These are phyloP conservation scores for Cordyceps fumosorosea DNA, from an alignment of 2,329 filamentous ascomycete species.

Conservation along the genomic window DNA sequence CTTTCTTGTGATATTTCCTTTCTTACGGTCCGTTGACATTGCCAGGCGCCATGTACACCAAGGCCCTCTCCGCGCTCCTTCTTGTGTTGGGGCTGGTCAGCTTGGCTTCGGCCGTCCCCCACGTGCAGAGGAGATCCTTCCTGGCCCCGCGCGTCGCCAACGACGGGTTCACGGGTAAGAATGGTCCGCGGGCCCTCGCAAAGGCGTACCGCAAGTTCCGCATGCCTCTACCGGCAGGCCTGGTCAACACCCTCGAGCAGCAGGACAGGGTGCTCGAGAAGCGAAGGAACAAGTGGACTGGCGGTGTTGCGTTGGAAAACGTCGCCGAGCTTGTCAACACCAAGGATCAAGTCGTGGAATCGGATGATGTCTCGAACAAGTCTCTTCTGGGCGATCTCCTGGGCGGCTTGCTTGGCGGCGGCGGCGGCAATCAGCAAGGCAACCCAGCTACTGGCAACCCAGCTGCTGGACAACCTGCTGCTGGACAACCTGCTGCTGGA, in stretches of 20 bases:
- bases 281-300: constrained; percentile 11
- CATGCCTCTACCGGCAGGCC: constrained; percentile 40
- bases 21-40: neutral
- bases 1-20: neutral
- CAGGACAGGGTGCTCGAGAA: constrained; percentile 14
- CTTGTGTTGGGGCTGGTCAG: constrained; percentile 42
- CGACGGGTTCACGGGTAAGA: constrained; percentile 43
- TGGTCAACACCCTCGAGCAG: constrained; percentile 31
- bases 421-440: neutral
- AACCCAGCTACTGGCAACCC: neutral
- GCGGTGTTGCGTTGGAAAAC: neutral
- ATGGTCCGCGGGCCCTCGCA: constrained; percentile 55
- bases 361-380: neutral
- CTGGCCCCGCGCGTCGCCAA: constrained; percentile 53
- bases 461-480: neutral
- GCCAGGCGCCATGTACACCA: constrained; percentile 9
- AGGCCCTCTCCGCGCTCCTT: constrained; percentile 30
- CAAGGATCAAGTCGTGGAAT: neutral
- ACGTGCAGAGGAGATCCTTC: constrained; percentile 51
- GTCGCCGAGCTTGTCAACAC: neutral
- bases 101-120: constrained; percentile 31
- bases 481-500: no score
- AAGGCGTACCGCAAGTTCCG: constrained; percentile 65
- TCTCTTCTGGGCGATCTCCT: neutral
- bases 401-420: neutral